phyloP scores from a whole-genome alignment of 1,139 yeast genomes.

The Pichia sp. region DNA sequence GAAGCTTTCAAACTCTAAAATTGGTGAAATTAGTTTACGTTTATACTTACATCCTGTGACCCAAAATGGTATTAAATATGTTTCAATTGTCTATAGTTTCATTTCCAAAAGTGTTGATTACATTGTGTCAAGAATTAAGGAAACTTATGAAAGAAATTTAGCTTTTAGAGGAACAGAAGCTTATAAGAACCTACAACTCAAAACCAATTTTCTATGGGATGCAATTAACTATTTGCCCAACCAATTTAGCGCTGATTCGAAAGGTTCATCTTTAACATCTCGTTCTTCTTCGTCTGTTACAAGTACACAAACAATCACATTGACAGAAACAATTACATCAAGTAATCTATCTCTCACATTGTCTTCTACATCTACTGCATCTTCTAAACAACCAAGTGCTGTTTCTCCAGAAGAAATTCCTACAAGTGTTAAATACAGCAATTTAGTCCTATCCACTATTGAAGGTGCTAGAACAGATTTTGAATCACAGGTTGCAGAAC shows the following conservation, averaged over 20 bases:
- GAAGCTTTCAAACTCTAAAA: constrained; percentile 8
- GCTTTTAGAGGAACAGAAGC: constrained; percentile 22
- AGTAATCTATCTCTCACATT: constrained; percentile 1
- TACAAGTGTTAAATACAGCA: constrained; percentile 28
- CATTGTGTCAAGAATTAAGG: constrained; percentile 7
- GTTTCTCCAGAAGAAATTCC: constrained; percentile 15
- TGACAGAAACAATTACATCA: background rate
- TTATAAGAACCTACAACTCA: constrained; percentile 23
- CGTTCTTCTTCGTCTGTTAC: constrained; percentile 2
- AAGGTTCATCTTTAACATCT: background rate
- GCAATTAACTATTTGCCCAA: constrained; percentile 6
- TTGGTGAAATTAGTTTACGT: constrained; percentile 10
- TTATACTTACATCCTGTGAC: background rate
- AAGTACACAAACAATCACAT: background rate
- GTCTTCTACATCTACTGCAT: constrained; percentile 6
- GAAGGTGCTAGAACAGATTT: constrained; percentile 39
- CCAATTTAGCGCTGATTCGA: constrained; percentile 2
- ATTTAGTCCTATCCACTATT: constrained; percentile 39
- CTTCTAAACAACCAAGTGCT: background rate
- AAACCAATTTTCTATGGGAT: constrained; percentile 23
- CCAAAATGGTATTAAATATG: constrained; percentile 6
- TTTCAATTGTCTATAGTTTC: constrained; percentile 5
- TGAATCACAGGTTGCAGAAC: constrained; percentile 34
- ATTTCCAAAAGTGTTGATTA: constrained; percentile 5
- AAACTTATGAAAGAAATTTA: constrained; percentile 17